Evolutionary conservation across 441 rosid genomes (phyloP).

Genomic region (Erodium chrysanthum): DNA sequence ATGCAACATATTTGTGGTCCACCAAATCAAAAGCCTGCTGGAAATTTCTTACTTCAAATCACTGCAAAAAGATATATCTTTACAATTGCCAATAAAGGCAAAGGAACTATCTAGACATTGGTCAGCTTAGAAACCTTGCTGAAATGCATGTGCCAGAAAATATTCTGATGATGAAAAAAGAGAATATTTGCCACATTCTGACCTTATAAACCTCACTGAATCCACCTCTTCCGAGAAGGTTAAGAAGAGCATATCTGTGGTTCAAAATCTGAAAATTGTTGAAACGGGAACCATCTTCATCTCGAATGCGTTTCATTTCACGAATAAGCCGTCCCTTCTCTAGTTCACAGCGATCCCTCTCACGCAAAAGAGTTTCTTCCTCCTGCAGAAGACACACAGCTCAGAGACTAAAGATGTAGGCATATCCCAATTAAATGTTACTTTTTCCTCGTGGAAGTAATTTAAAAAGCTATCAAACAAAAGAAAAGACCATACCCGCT

Average conservation of each 20-base stretch:
- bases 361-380: constrained; percentile 79
- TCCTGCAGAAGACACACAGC: constrained; percentile 43
- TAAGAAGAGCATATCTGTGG: constrained; percentile 79
- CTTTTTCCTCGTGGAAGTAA: background rate
- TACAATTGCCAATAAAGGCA: constrained; percentile 53
- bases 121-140: constrained; percentile 15
- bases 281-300: constrained; percentile 96
- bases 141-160: constrained; percentile 12
- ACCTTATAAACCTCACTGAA: constrained; percentile 99
- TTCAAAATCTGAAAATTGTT: constrained; percentile 91
- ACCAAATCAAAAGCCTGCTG: constrained; percentile 97
- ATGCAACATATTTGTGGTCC: constrained; percentile 92
- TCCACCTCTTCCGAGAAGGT: constrained; percentile 98
- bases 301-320: constrained; percentile 96
- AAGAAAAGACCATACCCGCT: constrained; percentile 54
- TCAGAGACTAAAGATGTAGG: constrained; percentile 14
- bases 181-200: constrained; percentile 30
- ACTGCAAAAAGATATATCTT: constrained; percentile 47
- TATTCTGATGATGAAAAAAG: constrained; percentile 22
- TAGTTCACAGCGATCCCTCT: constrained; percentile 93
- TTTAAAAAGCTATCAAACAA: constrained; percentile 9
- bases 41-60: constrained; percentile 60
- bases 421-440: constrained; percentile 3
- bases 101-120: constrained; percentile 24
- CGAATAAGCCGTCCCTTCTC: constrained; percentile 94